Evolutionary conservation across 202 grass and related monocot species (phyloP), one percentile per base, ranked within the genome.

Genomic region (Hordeum pubiflorum): DNA sequence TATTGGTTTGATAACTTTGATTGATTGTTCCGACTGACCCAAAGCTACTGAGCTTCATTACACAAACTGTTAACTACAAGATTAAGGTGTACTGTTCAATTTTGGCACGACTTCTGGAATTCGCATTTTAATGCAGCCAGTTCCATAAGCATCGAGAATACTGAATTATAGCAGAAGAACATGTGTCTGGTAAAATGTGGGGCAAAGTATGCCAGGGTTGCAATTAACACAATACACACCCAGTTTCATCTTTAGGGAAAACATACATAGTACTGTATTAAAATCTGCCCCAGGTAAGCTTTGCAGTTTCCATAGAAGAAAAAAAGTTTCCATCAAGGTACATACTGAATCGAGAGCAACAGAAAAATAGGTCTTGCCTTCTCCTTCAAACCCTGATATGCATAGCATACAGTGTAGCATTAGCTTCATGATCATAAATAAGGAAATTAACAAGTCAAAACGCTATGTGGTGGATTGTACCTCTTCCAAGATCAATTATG

Each of bases 301-400:
- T 66, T 21, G 20, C 8, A 4, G 65, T 75, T 66, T 78, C 29
- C 44, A 73, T 61, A 54, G 27, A 82, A 61, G 27, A 82, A 55
- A 80, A 52, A 23, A 59, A 5, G 32, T 20, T 81, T 36, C 27
- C 12, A 17, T 15, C 15, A 68, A 84, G 46, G 2, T 76, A 64
- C 87, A 85, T 86, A 98, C 90, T 44, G 88, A 91, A 74, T 94
- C 92, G 57, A 98, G 33, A 74, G 92, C 92, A 82, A 98, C 75
- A 38, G 85, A 76, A 85, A 94, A 92, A 62, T 81, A 80, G 0
- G 6, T 74, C 76, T 91, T 94, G 83, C 75, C 84, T 70, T 88
- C 81, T 44, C 92, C 86, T 77, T 66, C 67, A 82, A 91, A 89
- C 56, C 77, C 95, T 98, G 80, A 36, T 22, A 84, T 82, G 20